Evolutionary conservation across 306 rosid genomes (phyloP).

Genomic region (Vigna reflexopilosa): DNA sequence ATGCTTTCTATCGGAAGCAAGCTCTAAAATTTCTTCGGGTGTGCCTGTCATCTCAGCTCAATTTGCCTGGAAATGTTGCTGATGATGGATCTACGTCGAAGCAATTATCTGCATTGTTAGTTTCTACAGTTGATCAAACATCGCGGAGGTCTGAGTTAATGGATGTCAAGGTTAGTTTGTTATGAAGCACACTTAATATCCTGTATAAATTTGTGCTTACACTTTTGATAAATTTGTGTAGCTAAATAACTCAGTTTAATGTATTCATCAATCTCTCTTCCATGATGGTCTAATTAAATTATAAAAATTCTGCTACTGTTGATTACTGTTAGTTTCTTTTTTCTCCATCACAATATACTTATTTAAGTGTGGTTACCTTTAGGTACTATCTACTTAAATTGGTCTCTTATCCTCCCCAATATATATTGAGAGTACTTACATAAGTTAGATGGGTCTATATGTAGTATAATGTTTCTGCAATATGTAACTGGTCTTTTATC

Average conservation of each 20-base stretch:
- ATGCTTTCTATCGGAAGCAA: slow-evolving; percentile 84
- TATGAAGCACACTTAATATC: slow-evolving; percentile 3
- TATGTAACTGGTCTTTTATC: background rate
- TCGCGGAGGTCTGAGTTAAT: slow-evolving; percentile 75
- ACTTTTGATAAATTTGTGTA: slow-evolving; percentile 13
- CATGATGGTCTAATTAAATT: slow-evolving; percentile 29
- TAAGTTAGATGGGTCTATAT: too few species aligned
- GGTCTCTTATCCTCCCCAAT: background rate
- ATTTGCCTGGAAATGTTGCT: slow-evolving; percentile 85
- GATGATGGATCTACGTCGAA: slow-evolving; percentile 78
- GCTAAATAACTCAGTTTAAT: slow-evolving; percentile 1
- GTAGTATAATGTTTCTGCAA: too few species aligned
- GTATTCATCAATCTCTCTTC: slow-evolving; percentile 22
- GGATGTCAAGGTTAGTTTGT: slow-evolving; percentile 77
- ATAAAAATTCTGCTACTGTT: slow-evolving; percentile 22
- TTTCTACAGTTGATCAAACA: slow-evolving; percentile 77
- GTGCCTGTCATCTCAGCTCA: slow-evolving; percentile 94
- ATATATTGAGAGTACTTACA: too few species aligned
- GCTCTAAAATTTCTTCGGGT: slow-evolving; percentile 90
- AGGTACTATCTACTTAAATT: slow-evolving; percentile 7
- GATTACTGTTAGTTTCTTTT: slow-evolving; percentile 11
- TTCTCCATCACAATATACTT: slow-evolving; percentile 20
- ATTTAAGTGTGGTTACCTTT: slow-evolving; percentile 17
- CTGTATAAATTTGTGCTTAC: slow-evolving; percentile 6
- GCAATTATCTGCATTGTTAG: slow-evolving; percentile 76